phyloP scores from a whole-genome alignment of 805 yeast genomes.

The Komagataella pastoris region DNA sequence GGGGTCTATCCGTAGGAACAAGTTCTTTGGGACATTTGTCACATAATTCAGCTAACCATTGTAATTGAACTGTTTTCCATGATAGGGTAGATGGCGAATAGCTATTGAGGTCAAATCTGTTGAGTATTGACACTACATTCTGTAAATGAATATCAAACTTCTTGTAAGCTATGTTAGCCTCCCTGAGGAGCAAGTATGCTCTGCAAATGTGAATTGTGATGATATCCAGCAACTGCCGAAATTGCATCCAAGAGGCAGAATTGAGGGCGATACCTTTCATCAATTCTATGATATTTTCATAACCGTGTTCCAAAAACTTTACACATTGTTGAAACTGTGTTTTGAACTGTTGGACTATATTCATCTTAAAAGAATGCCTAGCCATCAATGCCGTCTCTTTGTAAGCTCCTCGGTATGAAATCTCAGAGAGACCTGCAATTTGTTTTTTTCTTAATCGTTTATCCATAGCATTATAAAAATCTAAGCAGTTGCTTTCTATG shows the following conservation, averaged over 20 bases:
- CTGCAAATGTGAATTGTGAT: constrained; percentile 51
- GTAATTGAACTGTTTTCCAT: constrained; percentile 56
- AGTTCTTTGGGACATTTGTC: constrained; percentile 28
- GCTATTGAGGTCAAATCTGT: constrained; percentile 13
- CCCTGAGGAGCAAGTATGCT: constrained; percentile 43
- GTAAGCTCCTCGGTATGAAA: not conserved
- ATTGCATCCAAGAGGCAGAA: constrained; percentile 24
- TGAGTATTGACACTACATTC: constrained; percentile 27
- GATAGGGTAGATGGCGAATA: constrained; percentile 17
- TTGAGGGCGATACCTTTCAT: constrained; percentile 15
- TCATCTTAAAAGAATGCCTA: constrained; percentile 37
- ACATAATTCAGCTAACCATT: constrained; percentile 50
- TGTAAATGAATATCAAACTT: constrained; percentile 55
- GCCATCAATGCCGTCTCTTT: constrained; percentile 13
- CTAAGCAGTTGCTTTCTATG: not conserved
- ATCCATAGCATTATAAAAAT: not conserved
- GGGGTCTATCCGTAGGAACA: constrained; percentile 21
- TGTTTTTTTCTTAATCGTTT: not conserved
- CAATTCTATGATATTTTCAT: constrained; percentile 32
- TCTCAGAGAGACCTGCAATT: not conserved
- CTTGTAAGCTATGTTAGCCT: constrained; percentile 42
- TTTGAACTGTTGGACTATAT: constrained; percentile 33
- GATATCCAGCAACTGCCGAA: constrained; percentile 41
- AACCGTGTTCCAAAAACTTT: constrained; percentile 37
- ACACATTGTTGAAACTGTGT: constrained; percentile 33